Evolutionary conservation across 2,329 filamentous ascomycete genomes (phyloP).

Genomic region (Penicillium sp.): DNA sequence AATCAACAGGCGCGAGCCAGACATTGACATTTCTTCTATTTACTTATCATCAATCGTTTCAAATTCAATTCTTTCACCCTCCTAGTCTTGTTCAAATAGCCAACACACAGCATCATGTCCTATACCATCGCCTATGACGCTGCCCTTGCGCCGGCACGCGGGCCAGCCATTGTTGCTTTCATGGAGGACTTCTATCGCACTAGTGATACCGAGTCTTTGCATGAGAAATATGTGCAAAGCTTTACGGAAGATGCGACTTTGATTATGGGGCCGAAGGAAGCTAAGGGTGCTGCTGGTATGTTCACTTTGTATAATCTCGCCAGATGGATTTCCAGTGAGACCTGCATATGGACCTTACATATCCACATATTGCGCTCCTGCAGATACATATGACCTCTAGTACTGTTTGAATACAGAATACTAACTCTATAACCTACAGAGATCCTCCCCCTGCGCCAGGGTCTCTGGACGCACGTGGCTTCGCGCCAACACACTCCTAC

Average conservation of each 20-base stretch:
- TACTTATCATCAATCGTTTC: neutral
- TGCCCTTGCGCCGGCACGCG: conserved; percentile 35
- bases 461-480: conserved; percentile 45
- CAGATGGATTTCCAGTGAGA: neutral
- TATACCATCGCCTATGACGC: conserved; percentile 40
- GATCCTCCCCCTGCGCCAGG: conserved; percentile 42
- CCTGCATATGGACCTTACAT: neutral
- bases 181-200: conserved; percentile 46
- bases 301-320: neutral
- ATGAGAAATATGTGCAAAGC: conserved; percentile 43
- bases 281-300: conserved; percentile 41
- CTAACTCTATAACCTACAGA: conserved; percentile 28
- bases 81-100: neutral
- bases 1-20: neutral
- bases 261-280: conserved; percentile 47
- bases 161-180: conserved; percentile 38
- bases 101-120: conserved; percentile 35
- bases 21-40: neutral
- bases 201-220: conserved; percentile 43
- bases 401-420: neutral
- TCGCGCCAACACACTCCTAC: conserved; percentile 40
- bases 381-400: neutral
- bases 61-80: neutral
- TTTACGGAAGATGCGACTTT: conserved; percentile 46
- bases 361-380: neutral